Percentiles rank a stretch among this genome's conserved stretches.
Evolutionary conservation across 176 grass and related monocot genomes (phyloP).

Genomic region (Musa beccarii): DNA sequence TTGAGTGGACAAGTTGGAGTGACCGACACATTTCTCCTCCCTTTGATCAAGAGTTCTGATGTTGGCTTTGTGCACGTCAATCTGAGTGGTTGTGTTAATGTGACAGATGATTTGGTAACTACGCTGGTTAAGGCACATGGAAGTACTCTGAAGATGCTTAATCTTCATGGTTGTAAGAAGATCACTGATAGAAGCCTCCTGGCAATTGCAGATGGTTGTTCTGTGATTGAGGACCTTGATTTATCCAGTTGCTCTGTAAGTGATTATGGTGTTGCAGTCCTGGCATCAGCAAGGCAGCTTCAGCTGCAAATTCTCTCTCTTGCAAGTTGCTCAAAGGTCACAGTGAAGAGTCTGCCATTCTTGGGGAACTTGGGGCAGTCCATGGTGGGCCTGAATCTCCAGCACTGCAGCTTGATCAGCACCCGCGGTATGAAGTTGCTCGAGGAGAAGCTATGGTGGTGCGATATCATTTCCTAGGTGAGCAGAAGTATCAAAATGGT

Average conservation of each 20-base stretch:
- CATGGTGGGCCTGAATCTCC: slow-evolving; percentile 72
- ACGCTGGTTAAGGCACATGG: slow-evolving; percentile 66
- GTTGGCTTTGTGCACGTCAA: slow-evolving; percentile 64
- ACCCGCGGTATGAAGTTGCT: slow-evolving; percentile 53
- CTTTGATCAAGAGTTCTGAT: slow-evolving; percentile 57
- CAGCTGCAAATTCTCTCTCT: slow-evolving; percentile 66
- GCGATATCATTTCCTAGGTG: slow-evolving; percentile 71
- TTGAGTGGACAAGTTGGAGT: slow-evolving; percentile 61
- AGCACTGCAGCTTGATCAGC: slow-evolving; percentile 77
- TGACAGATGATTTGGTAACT: slow-evolving; percentile 48
- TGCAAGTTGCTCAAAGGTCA: slow-evolving; percentile 65
- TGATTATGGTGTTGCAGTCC: slow-evolving; percentile 64
- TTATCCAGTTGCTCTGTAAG: slow-evolving; percentile 72
- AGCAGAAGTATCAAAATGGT: slow-evolving; percentile 4
- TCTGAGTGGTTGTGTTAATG: slow-evolving; percentile 59
- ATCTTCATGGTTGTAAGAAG: slow-evolving; percentile 83
- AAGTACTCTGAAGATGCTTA: slow-evolving; percentile 48
- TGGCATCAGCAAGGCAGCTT: slow-evolving; percentile 61
- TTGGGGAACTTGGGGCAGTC: slow-evolving; percentile 66
- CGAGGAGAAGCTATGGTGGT: slow-evolving; percentile 78
- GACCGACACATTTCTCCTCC: slow-evolving; percentile 58
- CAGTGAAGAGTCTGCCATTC: slow-evolving; percentile 64
- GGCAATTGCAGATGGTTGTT: slow-evolving; percentile 57
- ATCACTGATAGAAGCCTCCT: slow-evolving; percentile 70
- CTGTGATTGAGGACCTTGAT: slow-evolving; percentile 69